A percentile compares a stretch with the other conserved stretches of the same genome.
Evolutionary conservation across 495 filamentous ascomycete species (phyloP).

Genomic region (Recurvomyces mirabilis): DNA sequence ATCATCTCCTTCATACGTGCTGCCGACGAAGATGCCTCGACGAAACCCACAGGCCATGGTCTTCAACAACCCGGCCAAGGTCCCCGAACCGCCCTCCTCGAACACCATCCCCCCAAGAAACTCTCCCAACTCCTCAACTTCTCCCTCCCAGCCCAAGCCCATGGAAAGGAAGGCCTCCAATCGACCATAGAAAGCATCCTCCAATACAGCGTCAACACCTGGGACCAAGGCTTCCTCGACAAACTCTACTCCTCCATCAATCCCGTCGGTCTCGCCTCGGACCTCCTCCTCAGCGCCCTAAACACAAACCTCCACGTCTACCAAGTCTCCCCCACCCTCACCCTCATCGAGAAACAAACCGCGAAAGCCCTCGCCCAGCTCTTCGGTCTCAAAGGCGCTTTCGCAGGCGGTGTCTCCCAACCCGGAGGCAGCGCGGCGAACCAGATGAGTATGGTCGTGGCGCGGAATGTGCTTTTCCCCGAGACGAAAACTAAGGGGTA

Average conservation of each 20-base stretch:
- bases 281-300: slow-evolving; percentile 67
- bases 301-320: slow-evolving; percentile 92
- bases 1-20: slow-evolving; percentile 67
- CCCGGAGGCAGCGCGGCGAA: slow-evolving; percentile 82
- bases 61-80: slow-evolving; percentile 37
- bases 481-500: slow-evolving; percentile 62
- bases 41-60: slow-evolving; percentile 28
- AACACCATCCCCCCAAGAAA: slow-evolving; percentile 59
- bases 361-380: slow-evolving; percentile 55
- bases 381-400: slow-evolving; percentile 61
- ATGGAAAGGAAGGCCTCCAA: slow-evolving; percentile 61
- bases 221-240: slow-evolving; percentile 90
- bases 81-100: slow-evolving; percentile 51
- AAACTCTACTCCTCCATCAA: slow-evolving; percentile 54
- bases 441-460: slow-evolving; percentile 75
- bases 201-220: slow-evolving; percentile 83
- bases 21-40: slow-evolving; percentile 53
- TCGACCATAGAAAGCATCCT: slow-evolving; percentile 54
- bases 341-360: slow-evolving; percentile 72
- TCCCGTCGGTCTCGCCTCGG: slow-evolving; percentile 64
- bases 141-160: slow-evolving; percentile 51
- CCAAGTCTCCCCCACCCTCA: slow-evolving; percentile 79
- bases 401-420: slow-evolving; percentile 76
- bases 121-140: slow-evolving; percentile 54
- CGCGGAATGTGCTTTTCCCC: slow-evolving; percentile 75